A percentile compares a stretch with the other conserved stretches of the same genome.
phyloP scores from a whole-genome alignment of 352 stramenopile species.

The Globisporangium heterothallicum region DNA sequence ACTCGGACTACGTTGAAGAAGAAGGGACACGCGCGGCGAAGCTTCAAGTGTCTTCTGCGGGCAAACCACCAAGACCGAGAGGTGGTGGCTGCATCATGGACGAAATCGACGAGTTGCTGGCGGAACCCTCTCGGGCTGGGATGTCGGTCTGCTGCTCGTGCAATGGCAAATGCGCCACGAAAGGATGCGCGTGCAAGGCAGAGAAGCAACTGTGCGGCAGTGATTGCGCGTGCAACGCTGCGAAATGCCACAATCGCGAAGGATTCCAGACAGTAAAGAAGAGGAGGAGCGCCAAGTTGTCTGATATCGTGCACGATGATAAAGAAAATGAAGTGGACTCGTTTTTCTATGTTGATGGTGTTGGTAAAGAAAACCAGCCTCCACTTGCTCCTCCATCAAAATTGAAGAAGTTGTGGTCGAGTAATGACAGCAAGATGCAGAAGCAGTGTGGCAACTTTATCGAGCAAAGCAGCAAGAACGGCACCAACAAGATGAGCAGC shows the following conservation, averaged over 20 bases:
- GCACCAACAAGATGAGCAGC: neutral
- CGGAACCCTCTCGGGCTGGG: slow-evolving; percentile 22
- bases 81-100: slow-evolving; percentile 26
- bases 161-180: slow-evolving; percentile 71
- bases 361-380: slow-evolving; percentile 21
- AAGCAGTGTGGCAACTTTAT: slow-evolving; percentile 5
- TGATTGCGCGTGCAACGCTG: slow-evolving; percentile 49
- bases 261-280: slow-evolving; percentile 13
- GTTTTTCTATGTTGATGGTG: slow-evolving; percentile 17
- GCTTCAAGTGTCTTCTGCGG: neutral
- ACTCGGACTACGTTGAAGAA: slow-evolving; percentile 69
- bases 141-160: slow-evolving; percentile 50
- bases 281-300: slow-evolving; percentile 17
- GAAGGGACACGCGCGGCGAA: slow-evolving; percentile 15
- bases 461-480: neutral
- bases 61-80: neutral
- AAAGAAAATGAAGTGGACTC: slow-evolving; percentile 36
- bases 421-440: slow-evolving; percentile 2
- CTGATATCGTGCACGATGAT: slow-evolving; percentile 11
- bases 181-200: slow-evolving; percentile 56
- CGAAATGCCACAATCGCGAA: slow-evolving; percentile 54
- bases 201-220: slow-evolving; percentile 32
- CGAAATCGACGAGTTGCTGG: slow-evolving; percentile 53
- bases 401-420: slow-evolving; percentile 10
- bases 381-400: slow-evolving; percentile 3